phyloP scores from a whole-genome alignment of 2,329 filamentous ascomycete species.

The Clonostachys solani region DNA sequence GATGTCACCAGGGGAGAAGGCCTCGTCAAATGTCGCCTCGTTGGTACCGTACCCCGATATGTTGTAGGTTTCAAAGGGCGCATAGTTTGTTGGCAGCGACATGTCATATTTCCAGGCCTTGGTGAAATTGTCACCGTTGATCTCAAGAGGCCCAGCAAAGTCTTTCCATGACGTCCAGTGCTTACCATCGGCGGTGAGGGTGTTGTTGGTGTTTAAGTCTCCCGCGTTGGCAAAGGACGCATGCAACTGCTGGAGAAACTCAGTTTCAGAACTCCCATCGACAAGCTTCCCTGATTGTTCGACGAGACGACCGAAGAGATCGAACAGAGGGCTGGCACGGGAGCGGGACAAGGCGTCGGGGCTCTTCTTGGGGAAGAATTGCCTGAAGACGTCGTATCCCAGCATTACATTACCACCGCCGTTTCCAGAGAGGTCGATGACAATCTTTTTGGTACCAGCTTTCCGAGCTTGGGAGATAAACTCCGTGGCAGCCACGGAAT shows the following conservation, averaged over 20 bases:
- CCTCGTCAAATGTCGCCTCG: neutral
- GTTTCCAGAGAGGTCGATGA: conserved; percentile 61
- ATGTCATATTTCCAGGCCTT: conserved; percentile 1
- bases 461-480: conserved; percentile 13
- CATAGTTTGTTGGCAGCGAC: conserved; percentile 29
- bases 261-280: too few relatives aligned
- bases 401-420: conserved; percentile 47
- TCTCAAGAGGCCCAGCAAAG: neutral
- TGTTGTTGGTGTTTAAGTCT: neutral
- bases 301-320: too few relatives aligned
- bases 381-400: conserved; percentile 42
- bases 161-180: neutral
- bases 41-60: conserved; percentile 37
- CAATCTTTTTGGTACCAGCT: conserved; percentile 50
- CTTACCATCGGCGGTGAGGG: neutral
- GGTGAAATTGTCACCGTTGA: conserved; percentile 11
- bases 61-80: conserved; percentile 25
- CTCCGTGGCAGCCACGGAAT: conserved; percentile 22
- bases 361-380: conserved; percentile 22
- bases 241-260: too few relatives aligned
- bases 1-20: conserved; percentile 32
- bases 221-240: neutral
- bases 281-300: too few relatives aligned
- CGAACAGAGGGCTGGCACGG: neutral
- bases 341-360: conserved; percentile 6